phyloP scores from a whole-genome alignment of 1,284 basidiomycete genomes.

The Kalmanozyma brasiliensis region DNA sequence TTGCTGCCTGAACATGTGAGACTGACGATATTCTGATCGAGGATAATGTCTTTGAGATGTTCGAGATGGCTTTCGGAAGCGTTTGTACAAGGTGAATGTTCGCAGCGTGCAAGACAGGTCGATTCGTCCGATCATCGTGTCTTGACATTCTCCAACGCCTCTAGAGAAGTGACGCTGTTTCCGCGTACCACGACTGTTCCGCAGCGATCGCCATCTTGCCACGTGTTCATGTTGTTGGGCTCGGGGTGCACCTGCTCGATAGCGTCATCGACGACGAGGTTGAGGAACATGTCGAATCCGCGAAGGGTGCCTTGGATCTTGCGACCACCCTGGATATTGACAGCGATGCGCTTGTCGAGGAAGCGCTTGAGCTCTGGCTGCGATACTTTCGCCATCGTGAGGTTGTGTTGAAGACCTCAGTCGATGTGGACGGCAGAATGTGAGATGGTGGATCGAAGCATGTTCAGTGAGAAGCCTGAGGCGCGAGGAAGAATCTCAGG shows the following conservation, averaged over 20 bases:
- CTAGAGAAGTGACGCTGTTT: constrained; percentile 65
- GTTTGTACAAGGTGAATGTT: constrained; percentile 1
- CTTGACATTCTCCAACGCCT: constrained; percentile 63
- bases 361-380: constrained; percentile 72
- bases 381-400: constrained; percentile 62
- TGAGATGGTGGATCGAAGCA: constrained; percentile 1
- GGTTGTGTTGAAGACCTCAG: too few species aligned
- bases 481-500: neutral
- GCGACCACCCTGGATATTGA: constrained; percentile 94
- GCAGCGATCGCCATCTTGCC: constrained; percentile 58
- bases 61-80: too few species aligned
- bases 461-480: neutral
- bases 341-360: constrained; percentile 97
- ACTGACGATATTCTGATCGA: too few species aligned
- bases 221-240: constrained; percentile 68
- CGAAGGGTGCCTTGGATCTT: constrained; percentile 94
- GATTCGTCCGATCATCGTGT: constrained; percentile 29
- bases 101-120: too few species aligned
- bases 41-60: too few species aligned
- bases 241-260: constrained; percentile 80
- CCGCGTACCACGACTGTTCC: constrained; percentile 67
- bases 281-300: constrained; percentile 98
- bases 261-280: constrained; percentile 95
- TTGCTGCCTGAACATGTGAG: too few species aligned
- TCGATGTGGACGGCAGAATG: neutral